Percentiles rank a stretch among this genome's conserved stretches.
phyloP scores from a whole-genome alignment of 2,329 filamentous ascomycete species.

The Hymenoscyphus repandus region DNA sequence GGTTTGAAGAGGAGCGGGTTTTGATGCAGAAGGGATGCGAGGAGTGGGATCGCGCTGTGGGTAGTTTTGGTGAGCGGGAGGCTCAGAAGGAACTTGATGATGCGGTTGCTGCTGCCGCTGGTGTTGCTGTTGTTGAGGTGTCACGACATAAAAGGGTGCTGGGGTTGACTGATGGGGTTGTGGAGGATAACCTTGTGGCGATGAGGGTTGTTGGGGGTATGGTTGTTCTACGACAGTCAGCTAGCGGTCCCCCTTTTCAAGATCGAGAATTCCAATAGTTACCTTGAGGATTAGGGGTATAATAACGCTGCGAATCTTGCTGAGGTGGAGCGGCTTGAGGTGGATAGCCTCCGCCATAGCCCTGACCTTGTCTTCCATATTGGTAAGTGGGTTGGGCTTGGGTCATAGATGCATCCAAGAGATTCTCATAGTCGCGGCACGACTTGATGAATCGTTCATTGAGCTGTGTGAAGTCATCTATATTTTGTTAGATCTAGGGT shows the following conservation, averaged over 20 bases:
- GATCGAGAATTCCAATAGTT: constrained; percentile 4
- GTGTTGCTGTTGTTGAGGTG: constrained; percentile 25
- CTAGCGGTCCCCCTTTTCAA: no score
- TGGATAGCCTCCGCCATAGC: constrained; percentile 35
- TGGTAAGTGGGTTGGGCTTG: constrained; percentile 80
- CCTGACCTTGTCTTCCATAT: constrained; percentile 47
- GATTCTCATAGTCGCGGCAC: constrained; percentile 87
- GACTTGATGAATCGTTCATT: constrained; percentile 99
- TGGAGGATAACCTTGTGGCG: constrained; percentile 52
- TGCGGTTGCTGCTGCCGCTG: constrained; percentile 30
- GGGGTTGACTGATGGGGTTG: constrained; percentile 45
- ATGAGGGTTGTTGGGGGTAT: constrained; percentile 43
- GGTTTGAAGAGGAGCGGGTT: constrained; percentile 47
- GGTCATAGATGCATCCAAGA: constrained; percentile 95
- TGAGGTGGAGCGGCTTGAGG: constrained; percentile 33
- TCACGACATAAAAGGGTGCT: constrained; percentile 61
- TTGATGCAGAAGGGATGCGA: constrained; percentile 39
- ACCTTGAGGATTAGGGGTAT: constrained; percentile 51
- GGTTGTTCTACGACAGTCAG: constrained; percentile 29
- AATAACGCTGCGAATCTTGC: constrained; percentile 64
- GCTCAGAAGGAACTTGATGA: constrained; percentile 30
- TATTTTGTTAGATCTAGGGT: constrained; percentile 7
- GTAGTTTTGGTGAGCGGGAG: constrained; percentile 37
- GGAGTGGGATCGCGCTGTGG: constrained; percentile 49
- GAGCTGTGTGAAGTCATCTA: constrained; percentile 95